Conservation (phyloP, 2,329 filamentous ascomycete genomes). For the Stagonosporopsis vannaccii region DNA sequence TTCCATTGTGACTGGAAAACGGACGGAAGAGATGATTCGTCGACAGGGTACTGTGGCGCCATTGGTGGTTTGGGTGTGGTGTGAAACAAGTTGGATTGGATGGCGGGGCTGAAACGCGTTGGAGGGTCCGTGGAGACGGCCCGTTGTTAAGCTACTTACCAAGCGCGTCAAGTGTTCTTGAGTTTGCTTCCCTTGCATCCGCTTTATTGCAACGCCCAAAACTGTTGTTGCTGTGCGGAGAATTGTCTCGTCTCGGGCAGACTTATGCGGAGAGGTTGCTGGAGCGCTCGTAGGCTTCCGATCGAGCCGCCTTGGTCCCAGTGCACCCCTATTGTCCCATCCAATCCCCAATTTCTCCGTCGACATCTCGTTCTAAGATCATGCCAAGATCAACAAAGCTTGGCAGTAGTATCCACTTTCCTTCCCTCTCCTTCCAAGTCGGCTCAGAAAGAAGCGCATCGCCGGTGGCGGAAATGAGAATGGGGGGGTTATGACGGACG, state of each 20-base stretch:
- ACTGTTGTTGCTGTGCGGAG: not conserved
- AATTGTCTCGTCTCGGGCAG: not conserved
- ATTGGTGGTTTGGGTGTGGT: constrained; percentile 14
- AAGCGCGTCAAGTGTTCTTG: not conserved
- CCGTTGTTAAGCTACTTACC: constrained; percentile 13
- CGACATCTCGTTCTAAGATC: not conserved
- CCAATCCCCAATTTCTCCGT: constrained; percentile 40
- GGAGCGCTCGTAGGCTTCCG: not conserved
- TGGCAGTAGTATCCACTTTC: constrained; percentile 11
- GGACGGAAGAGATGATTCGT: constrained; percentile 37
- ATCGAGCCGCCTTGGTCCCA: not conserved
- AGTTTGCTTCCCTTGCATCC: not conserved
- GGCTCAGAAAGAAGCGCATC: constrained; percentile 19
- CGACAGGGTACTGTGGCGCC: constrained; percentile 21
- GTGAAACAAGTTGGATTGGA: constrained; percentile 16
- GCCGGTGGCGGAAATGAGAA: constrained; percentile 26
- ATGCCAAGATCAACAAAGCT: constrained; percentile 5
- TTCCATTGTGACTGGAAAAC: constrained; percentile 42
- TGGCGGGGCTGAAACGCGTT: constrained; percentile 4
- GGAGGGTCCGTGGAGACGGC: constrained; percentile 3
- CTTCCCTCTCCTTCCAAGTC: constrained; percentile 19
- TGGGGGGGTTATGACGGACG: constrained; percentile 13
- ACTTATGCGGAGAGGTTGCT: not conserved
- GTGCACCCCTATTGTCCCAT: constrained; percentile 3
- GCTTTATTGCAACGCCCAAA: not conserved